Evolutionary conservation across 495 filamentous ascomycete species (phyloP), one percentile per base, ranked within the genome.

Genomic region (Podospora pseudocomata): DNA sequence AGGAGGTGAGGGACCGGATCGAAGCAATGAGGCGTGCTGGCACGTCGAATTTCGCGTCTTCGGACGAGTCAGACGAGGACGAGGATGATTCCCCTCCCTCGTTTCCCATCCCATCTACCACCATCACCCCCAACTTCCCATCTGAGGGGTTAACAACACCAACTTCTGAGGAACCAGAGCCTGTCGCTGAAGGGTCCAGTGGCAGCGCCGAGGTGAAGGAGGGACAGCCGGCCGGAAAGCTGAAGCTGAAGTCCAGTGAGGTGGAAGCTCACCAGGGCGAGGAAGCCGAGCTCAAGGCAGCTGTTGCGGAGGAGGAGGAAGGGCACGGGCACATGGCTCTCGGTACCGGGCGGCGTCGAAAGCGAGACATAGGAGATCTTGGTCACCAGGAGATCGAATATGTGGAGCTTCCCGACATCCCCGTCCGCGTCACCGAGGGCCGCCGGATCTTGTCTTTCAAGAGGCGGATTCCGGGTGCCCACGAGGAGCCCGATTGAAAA

Each of bases 171-270:
- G 55, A 20, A 58, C n/a, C 5, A n/a, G 55, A 26, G 55, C 23
- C 55, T 58, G 23, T 58, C n/a, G 55, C 55, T 26, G 55, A 58
- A 58, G 55, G n/a, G 55, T 58, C 55, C 23, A 26, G 23, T 58
- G n/a, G 23, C n/a, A 26, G 23, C 18, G 55, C n/a, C n/a, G 55
- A 58, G 55, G 55, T 20, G 55, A 26, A 58, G 55, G 55, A 58
- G 55, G 55, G 55, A 26, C 55, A 26, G 55, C 23, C 15, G 16
- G n/a, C 55, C 55, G n/a, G 23, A 58, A n/a, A 26, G 55, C 18
- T 15, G 23, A 13, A 19, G 55, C 55, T 15, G 55, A 58, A 19
- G 13, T 19, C 55, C n/a, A 26, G 55, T 20, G 55, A 58, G 55
- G 55, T 26, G 55, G 55, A 58, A 19, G 55, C 55, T 58, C 19